Evolutionary conservation across 2,329 filamentous ascomycete species (phyloP).

Genomic region (Cordyceps pruinosa): DNA sequence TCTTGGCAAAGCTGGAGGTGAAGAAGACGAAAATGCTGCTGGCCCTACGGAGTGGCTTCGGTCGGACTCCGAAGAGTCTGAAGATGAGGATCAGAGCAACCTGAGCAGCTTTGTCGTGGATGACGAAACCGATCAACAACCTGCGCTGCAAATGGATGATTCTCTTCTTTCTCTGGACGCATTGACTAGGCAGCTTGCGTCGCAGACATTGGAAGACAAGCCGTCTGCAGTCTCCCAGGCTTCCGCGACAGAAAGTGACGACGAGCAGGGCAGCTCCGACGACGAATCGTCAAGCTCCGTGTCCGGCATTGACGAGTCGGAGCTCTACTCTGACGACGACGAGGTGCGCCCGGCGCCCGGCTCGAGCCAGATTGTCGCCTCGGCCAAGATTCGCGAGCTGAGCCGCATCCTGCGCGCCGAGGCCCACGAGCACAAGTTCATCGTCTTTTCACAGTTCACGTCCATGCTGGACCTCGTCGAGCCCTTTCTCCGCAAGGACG

Average conservation of each 20-base stretch:
- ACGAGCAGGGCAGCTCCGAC: neutral
- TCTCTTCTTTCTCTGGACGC: conserved; percentile 30
- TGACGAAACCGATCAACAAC: conserved; percentile 37
- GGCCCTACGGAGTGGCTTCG: conserved; percentile 75
- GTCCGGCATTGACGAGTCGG: conserved; percentile 34
- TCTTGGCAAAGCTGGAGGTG: conserved; percentile 74
- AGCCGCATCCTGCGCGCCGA: conserved; percentile 75
- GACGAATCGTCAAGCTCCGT: conserved; percentile 14
- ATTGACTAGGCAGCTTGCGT: conserved; percentile 31
- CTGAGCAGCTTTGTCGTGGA: conserved; percentile 50
- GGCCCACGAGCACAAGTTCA: conserved; percentile 81
- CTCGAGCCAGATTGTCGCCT: conserved; percentile 52
- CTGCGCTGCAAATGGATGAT: conserved; percentile 22
- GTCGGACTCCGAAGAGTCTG: conserved; percentile 56
- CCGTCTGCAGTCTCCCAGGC: conserved; percentile 11
- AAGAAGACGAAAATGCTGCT: conserved; percentile 82
- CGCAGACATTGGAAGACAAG: conserved; percentile 29
- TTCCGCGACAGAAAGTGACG: conserved; percentile 3
- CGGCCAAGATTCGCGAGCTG: conserved; percentile 87
- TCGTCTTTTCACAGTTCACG: conserved; percentile 97
- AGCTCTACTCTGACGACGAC: conserved; percentile 35
- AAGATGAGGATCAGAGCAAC: conserved; percentile 47
- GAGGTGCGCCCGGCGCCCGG: conserved; percentile 25
- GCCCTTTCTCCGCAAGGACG: conserved; percentile 71
- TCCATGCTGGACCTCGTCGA: conserved; percentile 96